phyloP scores from a whole-genome alignment of 2,329 filamentous ascomycete genomes.

The Blastomyces silverae region DNA sequence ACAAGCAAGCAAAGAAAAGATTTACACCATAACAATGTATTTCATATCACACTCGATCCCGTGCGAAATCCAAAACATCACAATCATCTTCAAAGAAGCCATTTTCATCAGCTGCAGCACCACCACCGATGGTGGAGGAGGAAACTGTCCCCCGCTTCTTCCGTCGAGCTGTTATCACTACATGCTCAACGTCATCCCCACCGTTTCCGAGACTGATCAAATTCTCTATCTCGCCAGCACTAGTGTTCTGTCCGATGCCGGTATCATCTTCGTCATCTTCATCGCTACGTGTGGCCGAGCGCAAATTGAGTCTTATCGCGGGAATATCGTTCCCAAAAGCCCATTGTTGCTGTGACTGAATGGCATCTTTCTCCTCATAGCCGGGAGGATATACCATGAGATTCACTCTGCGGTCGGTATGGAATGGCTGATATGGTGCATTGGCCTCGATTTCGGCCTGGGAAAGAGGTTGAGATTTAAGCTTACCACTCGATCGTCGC shows the following conservation, averaged over 20 bases:
- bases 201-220: constrained; percentile 47
- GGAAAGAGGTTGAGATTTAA: constrained; percentile 50
- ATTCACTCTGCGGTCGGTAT: constrained; percentile 79
- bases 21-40: not conserved
- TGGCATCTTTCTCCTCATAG: constrained; percentile 40
- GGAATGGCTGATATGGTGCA: constrained; percentile 90
- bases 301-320: constrained; percentile 43
- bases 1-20: not conserved
- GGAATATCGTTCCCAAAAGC: constrained; percentile 49
- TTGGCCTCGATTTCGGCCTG: constrained; percentile 93
- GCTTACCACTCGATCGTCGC: constrained; percentile 32
- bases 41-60: constrained; percentile 44
- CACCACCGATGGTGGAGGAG: constrained; percentile 31
- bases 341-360: constrained; percentile 38
- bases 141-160: constrained; percentile 47
- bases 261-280: constrained; percentile 34
- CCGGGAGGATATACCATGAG: constrained; percentile 57
- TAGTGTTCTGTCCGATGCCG: constrained; percentile 27
- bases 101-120: constrained; percentile 48
- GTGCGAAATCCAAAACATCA: constrained; percentile 81
- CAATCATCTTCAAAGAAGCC: constrained; percentile 89
- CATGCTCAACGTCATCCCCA: constrained; percentile 61
- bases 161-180: constrained; percentile 73
- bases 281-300: constrained; percentile 37
- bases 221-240: constrained; percentile 44